Conservation (phyloP, 345 rosid genomes). For the Excoecaria agallocha region DNA sequence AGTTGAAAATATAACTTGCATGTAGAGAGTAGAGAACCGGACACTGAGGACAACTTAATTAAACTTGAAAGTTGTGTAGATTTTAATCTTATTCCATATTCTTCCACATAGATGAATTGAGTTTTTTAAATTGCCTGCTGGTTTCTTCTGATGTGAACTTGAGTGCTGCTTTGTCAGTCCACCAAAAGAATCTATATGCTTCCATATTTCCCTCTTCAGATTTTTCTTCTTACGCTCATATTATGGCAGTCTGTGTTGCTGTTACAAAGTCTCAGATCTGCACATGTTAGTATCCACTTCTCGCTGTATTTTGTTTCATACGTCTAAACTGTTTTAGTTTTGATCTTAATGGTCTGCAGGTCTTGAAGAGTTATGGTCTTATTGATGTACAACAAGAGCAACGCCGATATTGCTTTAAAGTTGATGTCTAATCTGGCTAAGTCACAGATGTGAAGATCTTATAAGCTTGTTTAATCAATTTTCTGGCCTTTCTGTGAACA, state of each 20-base stretch:
- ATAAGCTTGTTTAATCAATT: background rate
- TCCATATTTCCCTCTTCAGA: background rate
- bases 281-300: background rate
- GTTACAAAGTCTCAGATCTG: background rate
- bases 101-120: background rate
- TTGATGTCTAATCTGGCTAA: conserved; percentile 48
- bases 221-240: background rate
- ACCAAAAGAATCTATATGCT: background rate
- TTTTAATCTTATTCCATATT: background rate
- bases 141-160: background rate
- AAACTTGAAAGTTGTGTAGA: background rate
- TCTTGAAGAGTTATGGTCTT: conserved; percentile 70
- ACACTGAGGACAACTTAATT: too few species aligned
- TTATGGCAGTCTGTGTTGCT: too few species aligned
- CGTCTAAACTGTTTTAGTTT: too few species aligned
- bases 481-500: background rate
- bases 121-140: background rate
- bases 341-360: conserved; percentile 40
- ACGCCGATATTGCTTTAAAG: conserved; percentile 56
- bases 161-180: too few species aligned
- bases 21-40: too few species aligned
- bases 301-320: background rate
- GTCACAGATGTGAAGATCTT: conserved; percentile 33
- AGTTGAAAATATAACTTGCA: too few species aligned
- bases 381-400: conserved; percentile 62